Evolutionary conservation across 306 rosid species (phyloP).

Genomic region (Bauhinia variegata): DNA sequence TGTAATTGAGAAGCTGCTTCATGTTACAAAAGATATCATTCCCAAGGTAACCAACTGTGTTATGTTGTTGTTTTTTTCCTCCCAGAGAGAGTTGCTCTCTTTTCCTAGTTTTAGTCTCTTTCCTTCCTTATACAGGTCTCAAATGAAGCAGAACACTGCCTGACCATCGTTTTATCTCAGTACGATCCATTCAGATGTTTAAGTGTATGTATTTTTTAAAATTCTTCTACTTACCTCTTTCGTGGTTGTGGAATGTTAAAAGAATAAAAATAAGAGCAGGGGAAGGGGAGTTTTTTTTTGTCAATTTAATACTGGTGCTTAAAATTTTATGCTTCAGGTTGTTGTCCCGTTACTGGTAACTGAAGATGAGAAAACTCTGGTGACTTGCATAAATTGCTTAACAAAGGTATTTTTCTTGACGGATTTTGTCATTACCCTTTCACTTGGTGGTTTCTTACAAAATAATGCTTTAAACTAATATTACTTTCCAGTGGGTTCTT

Average conservation of each 20-base stretch:
- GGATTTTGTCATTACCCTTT: slow-evolving; percentile 18
- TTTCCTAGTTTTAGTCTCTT: slow-evolving; percentile 31
- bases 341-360: slow-evolving; percentile 85
- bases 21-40: slow-evolving; percentile 72
- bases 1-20: slow-evolving; percentile 92
- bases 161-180: slow-evolving; percentile 74
- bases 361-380: slow-evolving; percentile 96
- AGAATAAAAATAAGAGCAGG: neutral
- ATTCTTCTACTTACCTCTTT: slow-evolving; percentile 13
- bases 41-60: slow-evolving; percentile 63
- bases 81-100: neutral
- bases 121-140: slow-evolving; percentile 66
- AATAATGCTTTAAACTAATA: neutral
- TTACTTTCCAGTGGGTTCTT: neutral
- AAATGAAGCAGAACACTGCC: slow-evolving; percentile 91
- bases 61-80: slow-evolving; percentile 21
- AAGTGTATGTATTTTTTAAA: slow-evolving; percentile 60
- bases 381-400: slow-evolving; percentile 84
- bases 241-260: slow-evolving; percentile 22
- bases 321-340: slow-evolving; percentile 63
- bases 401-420: slow-evolving; percentile 68
- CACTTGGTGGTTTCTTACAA: slow-evolving; percentile 15
- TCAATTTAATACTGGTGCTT: slow-evolving; percentile 25
- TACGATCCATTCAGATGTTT: slow-evolving; percentile 96
- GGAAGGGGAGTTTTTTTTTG: neutral